Base-by-base conservation (phyloP, 345 rosid genomes). In the Populus simonii region DNA sequence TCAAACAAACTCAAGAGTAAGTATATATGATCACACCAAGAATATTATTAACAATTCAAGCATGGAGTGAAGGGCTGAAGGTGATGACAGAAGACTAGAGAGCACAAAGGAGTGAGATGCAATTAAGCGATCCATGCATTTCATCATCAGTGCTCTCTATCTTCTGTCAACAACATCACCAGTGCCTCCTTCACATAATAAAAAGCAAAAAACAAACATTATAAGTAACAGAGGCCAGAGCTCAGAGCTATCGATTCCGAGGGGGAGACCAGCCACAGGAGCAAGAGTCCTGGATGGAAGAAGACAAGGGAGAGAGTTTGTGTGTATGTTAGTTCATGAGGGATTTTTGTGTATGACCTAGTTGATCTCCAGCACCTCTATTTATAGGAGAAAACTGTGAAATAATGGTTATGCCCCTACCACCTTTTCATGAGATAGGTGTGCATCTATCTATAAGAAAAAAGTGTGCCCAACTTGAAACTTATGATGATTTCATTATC, bases 91-190 rank as follows among this genome's bases (percentile, higher is more conserved):
- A 86, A 92, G 86, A 15, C 68, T 86, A 92, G 92, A 90, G 92
- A 92, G 94, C 91, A 89, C 96, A 80, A 89, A 90, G 88, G 91
- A 87, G 80, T 80, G 87, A 80, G 87, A 88, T 88, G 88, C 90
- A 67, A 33, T 33, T 33, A 33, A 41, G 71, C 71, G n/a, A n/a
- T 75, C 31, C 74, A 71, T 67, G 84, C 83, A 81, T 77, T 76
- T 80, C 88, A 80, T 87, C 94, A 70, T 92, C 90, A 82, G 92
- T 90, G 96, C 96, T 87, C 96, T 92, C 94, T 92, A 89, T 90
- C 94, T 92, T 90, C 94, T 90, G 96, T 90, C 96, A 89, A 84
- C 92, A 88, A 73, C 85, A 80, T 77, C 87, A 81, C 77, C 83
- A 77, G 12, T 70, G 78, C 85, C 84, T 72, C 80, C 81, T 76